Evolutionary conservation across 176 grass and related monocot genomes (phyloP).

Genomic region (Rhipidocladum racemiflorum): DNA sequence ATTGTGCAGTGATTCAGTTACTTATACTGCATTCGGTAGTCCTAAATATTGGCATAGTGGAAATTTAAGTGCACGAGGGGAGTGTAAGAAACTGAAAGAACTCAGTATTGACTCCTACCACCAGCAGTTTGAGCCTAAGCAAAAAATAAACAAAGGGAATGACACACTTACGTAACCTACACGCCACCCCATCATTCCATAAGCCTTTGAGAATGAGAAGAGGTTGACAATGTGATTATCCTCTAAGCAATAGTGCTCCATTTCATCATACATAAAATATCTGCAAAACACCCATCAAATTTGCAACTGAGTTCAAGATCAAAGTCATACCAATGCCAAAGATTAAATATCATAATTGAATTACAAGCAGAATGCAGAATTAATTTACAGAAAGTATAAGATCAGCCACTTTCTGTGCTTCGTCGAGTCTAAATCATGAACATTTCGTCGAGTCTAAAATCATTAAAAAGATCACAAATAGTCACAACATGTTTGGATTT

Average conservation of each 20-base stretch:
- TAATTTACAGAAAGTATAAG: background rate
- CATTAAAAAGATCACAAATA: constrained; percentile 1
- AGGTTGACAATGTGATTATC: constrained; percentile 87
- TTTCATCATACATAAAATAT: constrained; percentile 97
- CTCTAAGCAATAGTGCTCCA: constrained; percentile 93
- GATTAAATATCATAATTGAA: background rate
- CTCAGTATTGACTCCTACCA: background rate
- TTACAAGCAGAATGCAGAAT: background rate
- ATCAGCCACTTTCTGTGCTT: constrained; percentile 1
- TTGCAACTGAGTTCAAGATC: constrained; percentile 13
- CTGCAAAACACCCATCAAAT: constrained; percentile 41
- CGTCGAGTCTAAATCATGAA: background rate
- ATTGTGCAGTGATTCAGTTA: background rate
- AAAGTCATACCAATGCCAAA: background rate
- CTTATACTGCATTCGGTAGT: background rate
- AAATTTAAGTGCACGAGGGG: background rate
- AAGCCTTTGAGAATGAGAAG: constrained; percentile 96
- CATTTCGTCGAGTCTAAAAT: background rate
- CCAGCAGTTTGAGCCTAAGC: background rate
- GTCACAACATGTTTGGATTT: background rate
- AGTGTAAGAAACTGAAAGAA: background rate
- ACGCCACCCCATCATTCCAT: constrained; percentile 99
- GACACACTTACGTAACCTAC: constrained; percentile 88
- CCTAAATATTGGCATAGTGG: background rate
- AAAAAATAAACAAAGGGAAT: background rate